Conservation (phyloP, 306 rosid species). For the Medicago ruthenica region DNA sequence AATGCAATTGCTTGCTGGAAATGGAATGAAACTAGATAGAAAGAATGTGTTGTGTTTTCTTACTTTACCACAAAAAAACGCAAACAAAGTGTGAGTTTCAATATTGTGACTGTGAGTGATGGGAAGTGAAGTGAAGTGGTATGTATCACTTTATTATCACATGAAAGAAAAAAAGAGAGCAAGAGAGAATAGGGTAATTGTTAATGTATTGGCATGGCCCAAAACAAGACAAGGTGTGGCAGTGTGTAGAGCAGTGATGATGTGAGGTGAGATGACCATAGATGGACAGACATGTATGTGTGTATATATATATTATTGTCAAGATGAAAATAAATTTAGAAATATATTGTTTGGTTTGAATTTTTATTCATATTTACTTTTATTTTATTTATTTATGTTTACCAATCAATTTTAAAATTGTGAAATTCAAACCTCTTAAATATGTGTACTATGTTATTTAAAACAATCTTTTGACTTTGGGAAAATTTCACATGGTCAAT, state of each 20-base stretch:
- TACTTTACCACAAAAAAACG: slow-evolving; percentile 25
- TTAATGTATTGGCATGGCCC: slow-evolving; percentile 1
- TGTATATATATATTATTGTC: not conserved
- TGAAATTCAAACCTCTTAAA: slow-evolving; percentile 8
- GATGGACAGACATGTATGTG: slow-evolving; percentile 42
- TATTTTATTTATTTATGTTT: not conserved
- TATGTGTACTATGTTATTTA: not conserved
- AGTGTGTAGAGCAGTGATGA: slow-evolving; percentile 63
- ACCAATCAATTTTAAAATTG: not conserved
- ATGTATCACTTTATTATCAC: not conserved
- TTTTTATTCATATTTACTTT: not conserved
- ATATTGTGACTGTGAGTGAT: slow-evolving; percentile 8
- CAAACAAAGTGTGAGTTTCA: slow-evolving; percentile 47
- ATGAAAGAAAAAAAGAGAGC: not conserved
- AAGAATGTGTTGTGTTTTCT: not conserved
- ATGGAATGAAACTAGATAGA: slow-evolving; percentile 30
- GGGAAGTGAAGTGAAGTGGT: not conserved
- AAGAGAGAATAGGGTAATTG: slow-evolving; percentile 1
- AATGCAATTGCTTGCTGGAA: not conserved
- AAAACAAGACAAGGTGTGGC: slow-evolving; percentile 82
- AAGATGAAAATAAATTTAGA: not conserved
- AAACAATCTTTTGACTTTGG: not conserved
- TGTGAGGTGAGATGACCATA: slow-evolving; percentile 62
- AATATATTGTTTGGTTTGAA: not conserved
- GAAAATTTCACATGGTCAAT: not conserved